Conservation (phyloP, 2,329 filamentous ascomycete species). For the Alternaria consortialis region DNA sequence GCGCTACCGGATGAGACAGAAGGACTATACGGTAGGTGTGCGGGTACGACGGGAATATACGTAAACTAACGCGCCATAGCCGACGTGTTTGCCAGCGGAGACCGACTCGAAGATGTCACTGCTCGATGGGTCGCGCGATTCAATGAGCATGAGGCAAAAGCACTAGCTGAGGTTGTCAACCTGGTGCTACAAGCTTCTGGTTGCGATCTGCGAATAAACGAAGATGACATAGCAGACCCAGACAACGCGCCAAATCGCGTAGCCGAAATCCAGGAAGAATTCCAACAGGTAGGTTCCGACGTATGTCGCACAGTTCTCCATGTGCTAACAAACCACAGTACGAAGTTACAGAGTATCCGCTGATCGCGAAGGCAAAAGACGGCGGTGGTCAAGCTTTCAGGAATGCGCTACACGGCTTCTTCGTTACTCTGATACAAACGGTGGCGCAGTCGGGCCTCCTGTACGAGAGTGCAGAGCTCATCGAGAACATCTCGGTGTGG, state of each 20-base stretch:
- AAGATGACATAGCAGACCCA: conserved; percentile 86
- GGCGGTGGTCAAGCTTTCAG: conserved; percentile 82
- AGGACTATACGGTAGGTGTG: conserved; percentile 63
- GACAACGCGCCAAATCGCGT: conserved; percentile 84
- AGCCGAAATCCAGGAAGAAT: conserved; percentile 85
- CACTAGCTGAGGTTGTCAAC: conserved; percentile 68
- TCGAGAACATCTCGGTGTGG: conserved; percentile 92
- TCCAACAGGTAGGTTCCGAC: conserved; percentile 72
- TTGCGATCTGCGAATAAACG: conserved; percentile 79
- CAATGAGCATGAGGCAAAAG: conserved; percentile 62
- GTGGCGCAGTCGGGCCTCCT: conserved; percentile 84
- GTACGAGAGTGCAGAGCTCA: conserved; percentile 77
- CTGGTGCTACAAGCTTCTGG: conserved; percentile 75
- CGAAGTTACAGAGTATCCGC: conserved; percentile 88
- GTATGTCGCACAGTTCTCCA: neutral
- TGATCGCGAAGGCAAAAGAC: conserved; percentile 81
- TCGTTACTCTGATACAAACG: conserved; percentile 76
- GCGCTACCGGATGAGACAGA: conserved; percentile 60
- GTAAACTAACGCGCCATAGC: conserved; percentile 52
- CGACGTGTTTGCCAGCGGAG: conserved; percentile 67
- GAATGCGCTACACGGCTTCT: conserved; percentile 79
- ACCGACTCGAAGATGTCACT: conserved; percentile 64
- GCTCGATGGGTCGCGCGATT: conserved; percentile 67
- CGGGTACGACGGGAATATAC: neutral
- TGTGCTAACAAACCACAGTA: conserved; percentile 56